These are phyloP conservation scores for Chamaenerion angustifolium DNA, from an alignment of 345 rosid genomes.

Conservation along the genomic window DNA sequence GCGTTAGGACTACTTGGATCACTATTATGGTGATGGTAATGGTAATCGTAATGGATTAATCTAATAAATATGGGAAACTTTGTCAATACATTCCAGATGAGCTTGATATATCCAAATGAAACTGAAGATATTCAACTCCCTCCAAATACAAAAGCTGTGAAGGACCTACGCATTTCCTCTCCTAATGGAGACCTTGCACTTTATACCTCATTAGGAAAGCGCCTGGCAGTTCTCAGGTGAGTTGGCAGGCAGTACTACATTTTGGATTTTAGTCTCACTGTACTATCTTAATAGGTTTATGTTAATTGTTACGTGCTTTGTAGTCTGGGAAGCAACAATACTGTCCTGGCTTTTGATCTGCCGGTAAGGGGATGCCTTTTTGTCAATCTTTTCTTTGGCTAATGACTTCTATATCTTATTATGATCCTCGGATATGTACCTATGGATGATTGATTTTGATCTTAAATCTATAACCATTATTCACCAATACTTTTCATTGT, in stretches of 20 bases:
- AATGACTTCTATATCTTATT: not conserved
- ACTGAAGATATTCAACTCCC: slow-evolving; percentile 54
- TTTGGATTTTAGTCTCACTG: slow-evolving; percentile 1
- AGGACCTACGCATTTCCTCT: slow-evolving; percentile 68
- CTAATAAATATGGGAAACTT: no score
- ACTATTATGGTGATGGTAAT: no score
- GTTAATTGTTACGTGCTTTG: slow-evolving; percentile 15
- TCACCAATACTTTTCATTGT: not conserved
- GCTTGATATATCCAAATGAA: slow-evolving; percentile 50
- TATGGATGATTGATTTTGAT: not conserved
- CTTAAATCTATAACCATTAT: not conserved
- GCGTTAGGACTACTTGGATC: no score
- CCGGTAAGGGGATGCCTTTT: slow-evolving; percentile 34
- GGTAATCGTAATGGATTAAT: no score
- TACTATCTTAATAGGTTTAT: slow-evolving; percentile 7
- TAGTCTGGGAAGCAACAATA: slow-evolving; percentile 66
- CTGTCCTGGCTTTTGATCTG: slow-evolving; percentile 50
- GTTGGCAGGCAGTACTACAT: not conserved
- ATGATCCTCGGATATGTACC: not conserved
- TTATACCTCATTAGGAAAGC: slow-evolving; percentile 71
- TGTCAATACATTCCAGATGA: slow-evolving; percentile 60
- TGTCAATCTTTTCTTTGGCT: no score
- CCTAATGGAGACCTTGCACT: slow-evolving; percentile 37
- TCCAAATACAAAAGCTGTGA: slow-evolving; percentile 43
- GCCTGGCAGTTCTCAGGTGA: slow-evolving; percentile 61